Base-by-base conservation (phyloP, 345 rosid genomes). In the Eucalyptus cloeziana region DNA sequence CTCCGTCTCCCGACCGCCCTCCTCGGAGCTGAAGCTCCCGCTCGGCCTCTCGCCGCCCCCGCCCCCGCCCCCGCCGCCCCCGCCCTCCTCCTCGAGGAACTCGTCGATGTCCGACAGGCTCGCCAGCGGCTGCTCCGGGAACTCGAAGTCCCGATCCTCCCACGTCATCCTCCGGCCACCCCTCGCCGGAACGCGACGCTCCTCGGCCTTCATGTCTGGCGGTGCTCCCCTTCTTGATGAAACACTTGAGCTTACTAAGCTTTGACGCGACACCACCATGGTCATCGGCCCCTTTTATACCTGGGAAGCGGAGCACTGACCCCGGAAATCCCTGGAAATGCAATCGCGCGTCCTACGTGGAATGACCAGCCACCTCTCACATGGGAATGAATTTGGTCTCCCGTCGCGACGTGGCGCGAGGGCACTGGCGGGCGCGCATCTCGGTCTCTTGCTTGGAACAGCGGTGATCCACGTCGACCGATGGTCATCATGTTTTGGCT, bases 101-200 rank as follows among this genome's bases (percentile, higher is more conserved):
- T 95, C 97, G 60, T 95, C 95, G 13, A 95, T 91, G 81, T 97
- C 97, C 83, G 95, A 91, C 49, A 93, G 95, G 87, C 93, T 93
- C 88, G 89, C 93, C 93, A 44, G 93, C 92, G n/a, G 95, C 85
- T 49, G 94, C 87, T 64, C 88, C 3, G 86, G 90, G 91, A 94
- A 93, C 87, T 91, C 92, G 33, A 92, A 60, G 56, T 85, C 90
- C 52, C 71, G n/a, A 4, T 47, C 89, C 31, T 40, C 67, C 89
- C 89, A 88, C 17, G 62, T 88, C 60, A 52, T 45, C n/a, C 49
- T 88, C 86, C 89, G 58, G 17, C 49, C 8, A 85, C 52, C 93
- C 92, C 76, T 96, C 93, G 37, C 93, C 94, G 69, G 47, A 76
- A 40, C 47, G 13, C 7, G 9, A 6, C 4, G 16, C 27, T 76